Percentiles rank a stretch among this genome's conserved stretches.
These are phyloP conservation scores for Arxiozyma heterogenica DNA, from an alignment of 1,139 yeast genomes.

Conservation along the genomic window DNA sequence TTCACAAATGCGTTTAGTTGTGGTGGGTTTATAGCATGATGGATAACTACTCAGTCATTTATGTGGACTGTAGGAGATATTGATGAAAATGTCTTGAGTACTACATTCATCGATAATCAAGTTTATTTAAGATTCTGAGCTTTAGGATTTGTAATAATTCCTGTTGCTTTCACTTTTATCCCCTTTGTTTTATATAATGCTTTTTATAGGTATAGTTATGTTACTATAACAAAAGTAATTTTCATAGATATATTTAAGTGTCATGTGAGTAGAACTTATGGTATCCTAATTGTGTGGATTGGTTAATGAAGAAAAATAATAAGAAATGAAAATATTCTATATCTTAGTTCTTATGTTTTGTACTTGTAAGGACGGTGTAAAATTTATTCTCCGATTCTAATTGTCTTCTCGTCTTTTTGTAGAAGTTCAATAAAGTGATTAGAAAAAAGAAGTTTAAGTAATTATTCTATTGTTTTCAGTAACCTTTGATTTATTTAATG, in stretches of 20 bases:
- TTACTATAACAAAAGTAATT: conserved; percentile 47
- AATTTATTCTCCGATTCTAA: too few relatives aligned
- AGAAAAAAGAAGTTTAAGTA: too few relatives aligned
- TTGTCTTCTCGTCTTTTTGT: too few relatives aligned
- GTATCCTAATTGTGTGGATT: conserved; percentile 51
- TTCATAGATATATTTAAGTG: conserved; percentile 50
- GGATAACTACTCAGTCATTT: conserved; percentile 53
- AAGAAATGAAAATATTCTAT: too few relatives aligned
- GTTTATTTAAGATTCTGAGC: conserved; percentile 56
- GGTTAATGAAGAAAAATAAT: too few relatives aligned
- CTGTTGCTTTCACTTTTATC: conserved; percentile 52
- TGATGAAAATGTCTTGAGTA: conserved; percentile 47
- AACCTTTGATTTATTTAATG: too few relatives aligned
- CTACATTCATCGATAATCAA: conserved; percentile 39
- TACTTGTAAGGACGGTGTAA: too few relatives aligned
- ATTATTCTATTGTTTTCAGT: too few relatives aligned
- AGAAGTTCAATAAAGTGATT: too few relatives aligned
- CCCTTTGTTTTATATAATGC: conserved; percentile 46
- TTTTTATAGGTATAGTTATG: conserved; percentile 55
- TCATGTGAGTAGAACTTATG: conserved; percentile 48
- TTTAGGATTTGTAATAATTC: conserved; percentile 45
- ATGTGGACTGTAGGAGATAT: conserved; percentile 58
- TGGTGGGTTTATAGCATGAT: conserved; percentile 54
- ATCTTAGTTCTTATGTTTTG: too few relatives aligned
- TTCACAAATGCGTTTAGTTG: conserved; percentile 46